These are phyloP conservation scores for Aspergillus sclerotioniger DNA, from an alignment of 495 filamentous ascomycete species.

Conservation along the genomic window DNA sequence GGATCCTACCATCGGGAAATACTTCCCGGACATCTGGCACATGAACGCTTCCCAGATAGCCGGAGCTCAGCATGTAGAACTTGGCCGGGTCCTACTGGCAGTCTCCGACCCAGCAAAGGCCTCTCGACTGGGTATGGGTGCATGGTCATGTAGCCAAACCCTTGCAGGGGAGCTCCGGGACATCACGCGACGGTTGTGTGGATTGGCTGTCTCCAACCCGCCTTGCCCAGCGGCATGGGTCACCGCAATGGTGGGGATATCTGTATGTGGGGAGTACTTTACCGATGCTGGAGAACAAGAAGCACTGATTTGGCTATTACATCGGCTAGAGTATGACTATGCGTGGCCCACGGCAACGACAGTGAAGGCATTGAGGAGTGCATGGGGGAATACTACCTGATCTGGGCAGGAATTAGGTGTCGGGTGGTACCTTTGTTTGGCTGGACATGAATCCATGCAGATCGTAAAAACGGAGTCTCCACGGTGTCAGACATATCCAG, in stretches of 20 bases:
- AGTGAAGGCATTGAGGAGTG: no score
- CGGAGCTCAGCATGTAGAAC: constrained; percentile 35
- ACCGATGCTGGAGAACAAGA: constrained; percentile 17
- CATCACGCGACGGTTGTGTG: constrained; percentile 15
- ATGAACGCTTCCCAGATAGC: constrained; percentile 28
- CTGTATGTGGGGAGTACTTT: constrained; percentile 25
- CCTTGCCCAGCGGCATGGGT: constrained; percentile 18
- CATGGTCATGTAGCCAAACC: not conserved
- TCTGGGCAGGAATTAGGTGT: no score
- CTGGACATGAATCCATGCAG: no score
- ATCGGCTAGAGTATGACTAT: constrained; percentile 21
- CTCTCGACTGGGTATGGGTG: not conserved
- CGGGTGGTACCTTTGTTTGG: no score
- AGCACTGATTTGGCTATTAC: constrained; percentile 20
- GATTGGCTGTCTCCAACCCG: constrained; percentile 21
- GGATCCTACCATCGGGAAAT: constrained; percentile 9
- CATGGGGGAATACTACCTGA: no score
- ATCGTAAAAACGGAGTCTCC: no score
- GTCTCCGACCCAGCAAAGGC: not conserved
- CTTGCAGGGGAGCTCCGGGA: constrained; percentile 15
- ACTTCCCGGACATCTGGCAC: constrained; percentile 35
- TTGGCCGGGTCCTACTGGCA: constrained; percentile 33
- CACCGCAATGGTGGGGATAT: constrained; percentile 22
- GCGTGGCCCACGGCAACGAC: constrained; percentile 24
- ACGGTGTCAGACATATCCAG: no score